These are phyloP conservation scores for Aspergillus udagawae DNA, from an alignment of 2,329 filamentous ascomycete species.

Conservation along the genomic window DNA sequence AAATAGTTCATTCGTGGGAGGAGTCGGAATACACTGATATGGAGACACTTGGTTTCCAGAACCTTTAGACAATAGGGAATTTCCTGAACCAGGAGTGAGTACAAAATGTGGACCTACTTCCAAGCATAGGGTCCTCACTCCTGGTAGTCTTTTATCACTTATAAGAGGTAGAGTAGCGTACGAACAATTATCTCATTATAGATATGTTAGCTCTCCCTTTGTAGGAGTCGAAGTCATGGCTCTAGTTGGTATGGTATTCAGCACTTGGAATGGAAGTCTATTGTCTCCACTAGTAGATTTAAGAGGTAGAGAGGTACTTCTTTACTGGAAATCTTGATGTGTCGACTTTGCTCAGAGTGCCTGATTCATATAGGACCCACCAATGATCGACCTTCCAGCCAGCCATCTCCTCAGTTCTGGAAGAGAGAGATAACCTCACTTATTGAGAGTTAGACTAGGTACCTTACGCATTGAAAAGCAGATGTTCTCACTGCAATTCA, in stretches of 20 bases:
- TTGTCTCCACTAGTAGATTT: too few species aligned
- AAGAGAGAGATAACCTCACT: neutral
- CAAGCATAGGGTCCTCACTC: neutral
- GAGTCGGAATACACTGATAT: neutral
- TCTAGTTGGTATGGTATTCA: neutral
- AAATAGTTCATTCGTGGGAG: neutral
- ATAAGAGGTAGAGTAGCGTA: neutral
- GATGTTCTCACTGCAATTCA: neutral
- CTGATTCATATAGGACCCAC: slow-evolving; percentile 12
- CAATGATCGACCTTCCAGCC: slow-evolving; percentile 11
- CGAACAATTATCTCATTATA: too few species aligned
- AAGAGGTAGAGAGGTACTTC: neutral
- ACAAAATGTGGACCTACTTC: neutral
- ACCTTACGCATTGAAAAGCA: neutral
- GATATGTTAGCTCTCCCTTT: neutral
- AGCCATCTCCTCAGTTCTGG: slow-evolving; percentile 4
- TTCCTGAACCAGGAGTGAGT: neutral
- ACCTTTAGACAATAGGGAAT: neutral
- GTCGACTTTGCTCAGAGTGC: neutral
- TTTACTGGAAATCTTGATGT: neutral
- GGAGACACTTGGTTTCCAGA: neutral
- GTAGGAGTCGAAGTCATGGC: neutral
- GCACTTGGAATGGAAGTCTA: neutral
- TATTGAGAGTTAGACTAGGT: neutral
- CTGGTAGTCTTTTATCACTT: neutral